Base-by-base conservation (phyloP, 768 basidiomycete genomes). In the Mrakia frigida region DNA sequence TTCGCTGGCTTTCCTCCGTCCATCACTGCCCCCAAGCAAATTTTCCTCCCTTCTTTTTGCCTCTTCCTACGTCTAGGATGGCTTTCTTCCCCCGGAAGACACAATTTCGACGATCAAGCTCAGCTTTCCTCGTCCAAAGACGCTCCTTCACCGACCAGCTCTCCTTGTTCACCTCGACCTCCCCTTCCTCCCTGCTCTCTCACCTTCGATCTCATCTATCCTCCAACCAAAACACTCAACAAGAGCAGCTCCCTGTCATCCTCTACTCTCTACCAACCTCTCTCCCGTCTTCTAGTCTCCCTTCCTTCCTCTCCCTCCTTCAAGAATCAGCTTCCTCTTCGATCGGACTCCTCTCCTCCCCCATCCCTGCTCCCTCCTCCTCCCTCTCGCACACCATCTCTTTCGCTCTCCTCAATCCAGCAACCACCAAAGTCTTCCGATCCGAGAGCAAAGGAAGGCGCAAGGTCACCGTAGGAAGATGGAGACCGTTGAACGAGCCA, bases 401-500 rank as follows among this genome's bases (percentile, higher is more conserved):
- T 16, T 1, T 56, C 37, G 70, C 70, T n/a, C 18, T 72, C 21
- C 33, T 72, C 53, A 35, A 59, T 37, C n/a, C 70, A 37, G 9
- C 1, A 25, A 52, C 21, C 0, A 21, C 33, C 37, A 50, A 13
- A 14, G 23, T 50, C 35, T 72, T 72, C n/a, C 70, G 70, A 10
- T 72, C 70, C 18, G 35, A 31, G 16, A 37, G 13, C 3, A 72
- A 72, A 25, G 70, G 70, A 1, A 25, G 46, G 21, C 53, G 41
- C 6, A 28, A 14, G 52, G 35, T 59, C 70, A 33, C 31, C n/a
- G 70, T 72, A 9, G 70, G 70, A 16, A 56, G 70, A 39, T 72
- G 70, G 70, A 46, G 70, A 16, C 70, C 70, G 16, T 39, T 72
- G 10, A 50, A 50, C 31, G 53, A 72, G 53, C n/a, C n/a, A n/a